Percentiles rank a stretch among this genome's conserved stretches.
Conservation (phyloP, 306 rosid genomes). For the Benincasa hispida region DNA sequence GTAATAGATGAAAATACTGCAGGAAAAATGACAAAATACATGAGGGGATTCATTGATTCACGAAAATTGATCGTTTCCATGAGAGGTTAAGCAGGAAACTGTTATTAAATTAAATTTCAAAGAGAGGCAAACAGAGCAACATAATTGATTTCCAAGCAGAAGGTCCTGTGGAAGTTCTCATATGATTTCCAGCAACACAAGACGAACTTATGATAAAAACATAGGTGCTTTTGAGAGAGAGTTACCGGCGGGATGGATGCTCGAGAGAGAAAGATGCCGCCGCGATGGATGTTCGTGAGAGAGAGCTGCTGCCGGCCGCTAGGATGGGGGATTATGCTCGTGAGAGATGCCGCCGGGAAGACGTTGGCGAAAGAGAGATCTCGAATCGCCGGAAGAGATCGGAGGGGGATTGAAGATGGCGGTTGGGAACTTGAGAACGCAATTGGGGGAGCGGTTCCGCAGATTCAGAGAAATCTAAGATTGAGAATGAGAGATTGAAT, state of each 20-base stretch:
- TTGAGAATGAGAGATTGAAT: not conserved
- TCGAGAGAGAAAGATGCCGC: not conserved
- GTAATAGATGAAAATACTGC: not conserved
- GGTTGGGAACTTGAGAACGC: not conserved
- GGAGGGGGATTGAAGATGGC: not conserved
- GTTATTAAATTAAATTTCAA: not conserved
- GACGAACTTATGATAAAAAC: not conserved
- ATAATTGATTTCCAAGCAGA: not conserved
- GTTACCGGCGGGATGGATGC: not conserved
- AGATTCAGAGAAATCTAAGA: not conserved
- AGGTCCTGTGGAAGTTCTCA: not conserved
- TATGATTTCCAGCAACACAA: not conserved
- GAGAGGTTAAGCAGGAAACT: not conserved
- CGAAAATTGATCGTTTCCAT: not conserved
- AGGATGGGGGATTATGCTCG: not conserved
- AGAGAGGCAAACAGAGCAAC: not conserved
- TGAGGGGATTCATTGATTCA: not conserved
- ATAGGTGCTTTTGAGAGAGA: not conserved
- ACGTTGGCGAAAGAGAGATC: not conserved
- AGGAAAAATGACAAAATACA: not conserved
- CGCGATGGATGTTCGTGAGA: not conserved
- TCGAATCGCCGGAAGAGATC: not conserved
- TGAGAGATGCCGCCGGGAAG: not conserved
- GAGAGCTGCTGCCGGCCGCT: not conserved
- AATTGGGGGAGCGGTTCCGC: not conserved